Evolutionary conservation across 257 asterid species (phyloP).

Genomic region (Ajuga chamaepitys): DNA sequence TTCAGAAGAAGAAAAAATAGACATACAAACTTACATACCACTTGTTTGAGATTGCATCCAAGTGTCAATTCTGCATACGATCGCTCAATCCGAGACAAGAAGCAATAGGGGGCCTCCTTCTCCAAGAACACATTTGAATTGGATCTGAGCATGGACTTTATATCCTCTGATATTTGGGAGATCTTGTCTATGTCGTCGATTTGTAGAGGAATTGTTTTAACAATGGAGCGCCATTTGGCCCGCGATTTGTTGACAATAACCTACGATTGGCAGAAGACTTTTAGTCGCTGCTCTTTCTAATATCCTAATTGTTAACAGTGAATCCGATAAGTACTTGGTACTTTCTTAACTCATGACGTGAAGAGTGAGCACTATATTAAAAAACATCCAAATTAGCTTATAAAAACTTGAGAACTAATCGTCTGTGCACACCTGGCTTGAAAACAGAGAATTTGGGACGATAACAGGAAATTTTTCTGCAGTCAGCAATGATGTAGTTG

Average conservation of each 20-base stretch:
- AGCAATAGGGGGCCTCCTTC: constrained; percentile 83
- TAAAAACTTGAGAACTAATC: not conserved
- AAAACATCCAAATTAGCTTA: not conserved
- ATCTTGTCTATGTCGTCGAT: constrained; percentile 63
- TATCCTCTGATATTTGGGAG: constrained; percentile 60
- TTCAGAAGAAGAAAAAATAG: not conserved
- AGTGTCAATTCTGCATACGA: constrained; percentile 70
- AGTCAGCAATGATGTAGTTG: constrained; percentile 75
- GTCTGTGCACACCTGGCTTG: constrained; percentile 63
- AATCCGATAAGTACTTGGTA: not conserved
- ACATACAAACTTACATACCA: constrained; percentile 32
- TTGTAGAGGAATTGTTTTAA: constrained; percentile 49
- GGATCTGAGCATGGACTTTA: constrained; percentile 67
- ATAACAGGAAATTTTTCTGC: constrained; percentile 80
- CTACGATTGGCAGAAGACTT: constrained; percentile 31
- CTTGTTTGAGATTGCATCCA: constrained; percentile 73
- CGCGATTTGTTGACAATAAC: constrained; percentile 89
- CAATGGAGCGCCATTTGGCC: constrained; percentile 61
- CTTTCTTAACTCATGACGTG: not conserved
- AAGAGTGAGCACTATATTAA: constrained; percentile 5
- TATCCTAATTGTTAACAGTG: not conserved
- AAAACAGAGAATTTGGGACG: constrained; percentile 88
- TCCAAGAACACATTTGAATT: constrained; percentile 68
- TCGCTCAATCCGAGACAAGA: constrained; percentile 59
- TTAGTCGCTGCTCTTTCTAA: not conserved